phyloP scores from a whole-genome alignment of 1,284 basidiomycete species.

The Trichosporon sp. region DNA sequence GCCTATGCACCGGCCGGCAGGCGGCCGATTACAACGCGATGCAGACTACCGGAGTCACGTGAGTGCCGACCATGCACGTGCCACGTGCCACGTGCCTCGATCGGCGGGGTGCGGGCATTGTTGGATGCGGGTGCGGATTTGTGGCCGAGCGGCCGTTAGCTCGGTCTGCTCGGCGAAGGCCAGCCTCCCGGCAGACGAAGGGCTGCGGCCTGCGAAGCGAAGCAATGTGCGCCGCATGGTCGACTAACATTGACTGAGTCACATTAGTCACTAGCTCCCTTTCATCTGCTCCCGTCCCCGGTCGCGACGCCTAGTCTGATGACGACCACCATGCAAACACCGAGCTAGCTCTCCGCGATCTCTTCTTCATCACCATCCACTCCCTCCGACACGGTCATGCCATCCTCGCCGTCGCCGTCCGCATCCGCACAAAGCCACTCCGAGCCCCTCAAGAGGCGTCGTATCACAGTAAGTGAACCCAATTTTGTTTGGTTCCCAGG shows the following conservation, averaged over 20 bases:
- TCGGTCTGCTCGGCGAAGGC: not conserved
- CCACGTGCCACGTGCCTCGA: not conserved
- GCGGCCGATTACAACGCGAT: not conserved
- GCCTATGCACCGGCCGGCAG: not conserved
- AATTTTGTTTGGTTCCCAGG: not conserved
- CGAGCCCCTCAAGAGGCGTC: slow-evolving; percentile 9
- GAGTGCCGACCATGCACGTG: not conserved
- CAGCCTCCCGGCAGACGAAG: too few relatives aligned
- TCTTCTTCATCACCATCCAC: not conserved
- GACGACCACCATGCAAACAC: not conserved
- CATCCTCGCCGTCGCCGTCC: not conserved
- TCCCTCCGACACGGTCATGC: not conserved
- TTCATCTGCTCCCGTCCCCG: not conserved
- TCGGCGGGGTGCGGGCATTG: not conserved
- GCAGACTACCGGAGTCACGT: not conserved
- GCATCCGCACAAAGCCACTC: slow-evolving; percentile 6
- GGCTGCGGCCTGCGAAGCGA: not conserved
- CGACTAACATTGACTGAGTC: not conserved
- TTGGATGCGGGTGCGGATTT: not conserved
- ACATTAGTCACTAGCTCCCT: not conserved
- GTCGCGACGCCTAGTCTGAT: not conserved
- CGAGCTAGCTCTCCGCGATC: not conserved
- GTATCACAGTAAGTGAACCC: slow-evolving; percentile 9
- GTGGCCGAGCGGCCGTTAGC: not conserved
- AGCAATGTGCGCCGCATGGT: not conserved